Conservation (phyloP, 164 flowering plant genomes). For the Hamamelis virginiana region DNA sequence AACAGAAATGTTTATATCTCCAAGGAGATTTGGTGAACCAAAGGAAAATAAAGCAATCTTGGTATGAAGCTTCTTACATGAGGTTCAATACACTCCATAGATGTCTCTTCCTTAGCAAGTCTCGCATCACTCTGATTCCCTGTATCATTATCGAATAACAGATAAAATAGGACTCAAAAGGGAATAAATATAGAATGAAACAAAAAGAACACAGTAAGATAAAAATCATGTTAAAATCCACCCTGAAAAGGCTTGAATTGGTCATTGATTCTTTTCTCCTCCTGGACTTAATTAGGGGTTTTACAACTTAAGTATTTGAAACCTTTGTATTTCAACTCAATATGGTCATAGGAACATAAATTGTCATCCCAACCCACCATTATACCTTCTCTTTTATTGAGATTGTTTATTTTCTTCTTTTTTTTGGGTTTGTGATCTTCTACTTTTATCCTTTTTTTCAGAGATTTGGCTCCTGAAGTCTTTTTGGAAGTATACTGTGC, state of each 20-base stretch:
- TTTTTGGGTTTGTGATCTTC: not conserved
- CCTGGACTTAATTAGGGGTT: too few relatives aligned
- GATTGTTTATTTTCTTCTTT: not conserved
- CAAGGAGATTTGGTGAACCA: too few relatives aligned
- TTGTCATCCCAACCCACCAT: not conserved
- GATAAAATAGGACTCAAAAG: too few relatives aligned
- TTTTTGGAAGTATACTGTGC: not conserved
- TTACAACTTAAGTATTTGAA: too few relatives aligned
- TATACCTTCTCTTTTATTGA: not conserved
- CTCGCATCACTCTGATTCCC: slow-evolving; percentile 14
- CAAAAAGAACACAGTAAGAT: too few relatives aligned
- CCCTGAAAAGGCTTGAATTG: too few relatives aligned
- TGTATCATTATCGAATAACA: slow-evolving; percentile 1
- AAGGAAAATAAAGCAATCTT: not conserved
- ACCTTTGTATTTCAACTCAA: not conserved
- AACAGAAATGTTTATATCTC: too few relatives aligned
- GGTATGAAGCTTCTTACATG: slow-evolving; percentile 10
- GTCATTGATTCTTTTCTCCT: too few relatives aligned
- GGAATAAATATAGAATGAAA: too few relatives aligned
- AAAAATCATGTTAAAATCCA: too few relatives aligned
- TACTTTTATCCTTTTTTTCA: not conserved
- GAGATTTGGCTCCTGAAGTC: not conserved
- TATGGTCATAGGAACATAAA: not conserved
- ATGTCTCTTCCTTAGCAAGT: slow-evolving; percentile 4
- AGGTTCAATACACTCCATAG: slow-evolving; percentile 18